Evolutionary conservation across 345 rosid species (phyloP).

Genomic region (Pelargonium nanum): DNA sequence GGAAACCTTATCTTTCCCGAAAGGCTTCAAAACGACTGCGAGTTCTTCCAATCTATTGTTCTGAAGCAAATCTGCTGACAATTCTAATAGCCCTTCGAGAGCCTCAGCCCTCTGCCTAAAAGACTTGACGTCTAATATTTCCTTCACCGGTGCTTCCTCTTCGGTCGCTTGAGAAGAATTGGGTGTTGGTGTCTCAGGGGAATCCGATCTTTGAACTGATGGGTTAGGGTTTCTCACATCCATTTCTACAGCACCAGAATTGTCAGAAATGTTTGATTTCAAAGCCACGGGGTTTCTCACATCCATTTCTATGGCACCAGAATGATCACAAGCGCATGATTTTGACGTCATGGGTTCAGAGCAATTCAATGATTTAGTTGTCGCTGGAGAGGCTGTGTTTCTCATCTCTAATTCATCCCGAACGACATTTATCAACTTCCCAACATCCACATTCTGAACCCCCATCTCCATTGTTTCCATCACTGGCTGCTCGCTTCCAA

Average conservation of each 20-base stretch:
- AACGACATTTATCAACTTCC: slow-evolving; percentile 63
- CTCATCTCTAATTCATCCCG: slow-evolving; percentile 63
- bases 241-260: slow-evolving; percentile 29
- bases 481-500: slow-evolving; percentile 76
- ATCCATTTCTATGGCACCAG: slow-evolving; percentile 38
- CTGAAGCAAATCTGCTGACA: slow-evolving; percentile 87
- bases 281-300: slow-evolving; percentile 14
- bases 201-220: slow-evolving; percentile 28
- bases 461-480: slow-evolving; percentile 79
- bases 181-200: slow-evolving; percentile 30
- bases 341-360: slow-evolving; percentile 29
- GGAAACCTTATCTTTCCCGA: slow-evolving; percentile 89
- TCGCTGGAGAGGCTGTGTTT: slow-evolving; percentile 21
- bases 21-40: slow-evolving; percentile 82
- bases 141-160: slow-evolving; percentile 56
- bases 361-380: slow-evolving; percentile 30
- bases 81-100: slow-evolving; percentile 85
- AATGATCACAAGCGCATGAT: slow-evolving; percentile 32
- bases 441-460: slow-evolving; percentile 59
- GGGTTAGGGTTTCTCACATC: slow-evolving; percentile 24
- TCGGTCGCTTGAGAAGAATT: slow-evolving; percentile 26
- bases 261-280: slow-evolving; percentile 13
- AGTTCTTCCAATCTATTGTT: slow-evolving; percentile 85
- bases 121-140: slow-evolving; percentile 67
- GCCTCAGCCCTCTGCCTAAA: slow-evolving; percentile 97